phyloP scores from a whole-genome alignment of 139 green algal species.

The Desmodesmus armatus region DNA sequence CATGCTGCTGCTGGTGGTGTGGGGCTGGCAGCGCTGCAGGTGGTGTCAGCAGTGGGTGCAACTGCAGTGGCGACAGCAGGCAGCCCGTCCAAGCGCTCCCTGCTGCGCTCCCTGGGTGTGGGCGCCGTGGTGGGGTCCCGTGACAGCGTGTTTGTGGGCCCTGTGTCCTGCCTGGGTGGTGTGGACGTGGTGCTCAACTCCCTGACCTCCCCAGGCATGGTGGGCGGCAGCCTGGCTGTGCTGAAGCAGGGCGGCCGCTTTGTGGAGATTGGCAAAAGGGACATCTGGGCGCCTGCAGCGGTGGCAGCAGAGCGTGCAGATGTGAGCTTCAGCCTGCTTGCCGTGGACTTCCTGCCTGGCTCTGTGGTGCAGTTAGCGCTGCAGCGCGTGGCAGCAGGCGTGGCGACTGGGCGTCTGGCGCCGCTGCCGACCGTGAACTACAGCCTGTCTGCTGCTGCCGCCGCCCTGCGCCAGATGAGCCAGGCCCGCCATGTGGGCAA shows the following conservation, averaged over 20 bases:
- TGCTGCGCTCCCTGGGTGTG: slow-evolving; percentile 73
- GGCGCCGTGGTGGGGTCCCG: slow-evolving; percentile 67
- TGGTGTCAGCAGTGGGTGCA: slow-evolving; percentile 54
- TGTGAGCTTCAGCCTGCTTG: slow-evolving; percentile 79
- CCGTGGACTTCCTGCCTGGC: slow-evolving; percentile 89
- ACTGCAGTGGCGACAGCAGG: slow-evolving; percentile 74
- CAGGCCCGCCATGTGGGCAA: slow-evolving; percentile 88
- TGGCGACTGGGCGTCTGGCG: slow-evolving; percentile 48
- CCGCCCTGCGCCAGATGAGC: slow-evolving; percentile 85
- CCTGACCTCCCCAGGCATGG: slow-evolving; percentile 87
- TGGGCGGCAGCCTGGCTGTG: slow-evolving; percentile 72
- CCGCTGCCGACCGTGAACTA: slow-evolving; percentile 59
- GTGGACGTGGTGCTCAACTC: slow-evolving; percentile 81
- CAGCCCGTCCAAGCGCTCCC: slow-evolving; percentile 73
- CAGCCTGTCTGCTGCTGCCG: slow-evolving; percentile 46
- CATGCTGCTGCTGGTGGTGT: slow-evolving; percentile 64
- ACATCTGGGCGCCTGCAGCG: slow-evolving; percentile 75
- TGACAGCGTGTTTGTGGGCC: slow-evolving; percentile 71
- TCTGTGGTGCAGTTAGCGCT: slow-evolving; percentile 63
- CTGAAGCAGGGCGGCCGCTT: slow-evolving; percentile 69
- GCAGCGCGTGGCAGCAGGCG: slow-evolving; percentile 38
- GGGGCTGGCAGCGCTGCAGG: slow-evolving; percentile 80
- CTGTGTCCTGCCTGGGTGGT: slow-evolving; percentile 22
- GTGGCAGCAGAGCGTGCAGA: slow-evolving; percentile 84
- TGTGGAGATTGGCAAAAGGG: slow-evolving; percentile 92